Evolutionary conservation across 495 filamentous ascomycete genomes (phyloP).

Genomic region (Aspergillus carlsbadensis): DNA sequence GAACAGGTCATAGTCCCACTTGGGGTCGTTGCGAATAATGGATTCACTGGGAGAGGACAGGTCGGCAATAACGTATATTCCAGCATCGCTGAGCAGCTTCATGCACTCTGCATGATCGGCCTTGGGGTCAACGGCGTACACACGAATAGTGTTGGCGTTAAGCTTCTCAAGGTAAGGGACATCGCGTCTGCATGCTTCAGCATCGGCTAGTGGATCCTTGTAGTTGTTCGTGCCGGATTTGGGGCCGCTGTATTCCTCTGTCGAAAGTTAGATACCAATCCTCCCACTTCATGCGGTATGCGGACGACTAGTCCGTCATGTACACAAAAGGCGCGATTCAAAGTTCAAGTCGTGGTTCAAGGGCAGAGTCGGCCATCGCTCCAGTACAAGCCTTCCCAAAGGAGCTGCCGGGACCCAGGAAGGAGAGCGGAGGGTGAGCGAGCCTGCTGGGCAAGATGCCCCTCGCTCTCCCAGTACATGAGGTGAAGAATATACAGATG

Average conservation of each 20-base stretch:
- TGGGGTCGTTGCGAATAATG: conserved; percentile 74
- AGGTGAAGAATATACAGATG: conserved; percentile 3
- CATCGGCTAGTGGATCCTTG: conserved; percentile 70
- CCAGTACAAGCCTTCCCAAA: conserved; percentile 23
- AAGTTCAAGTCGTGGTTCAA: conserved; percentile 64
- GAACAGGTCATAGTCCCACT: conserved; percentile 74
- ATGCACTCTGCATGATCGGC: conserved; percentile 77
- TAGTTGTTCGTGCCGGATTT: conserved; percentile 38
- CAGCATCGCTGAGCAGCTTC: conserved; percentile 72
- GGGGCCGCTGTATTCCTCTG: conserved; percentile 48
- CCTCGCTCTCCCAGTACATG: not conserved
- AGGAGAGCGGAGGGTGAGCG: not conserved
- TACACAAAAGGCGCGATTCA: conserved; percentile 31
- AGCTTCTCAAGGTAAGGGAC: conserved; percentile 72
- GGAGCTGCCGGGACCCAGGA: conserved; percentile 1
- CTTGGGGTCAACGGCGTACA: conserved; percentile 83
- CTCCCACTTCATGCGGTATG: not conserved
- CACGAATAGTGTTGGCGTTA: conserved; percentile 83
- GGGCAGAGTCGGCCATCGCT: conserved; percentile 47
- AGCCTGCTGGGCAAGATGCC: not conserved
- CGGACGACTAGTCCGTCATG: too few relatives aligned
- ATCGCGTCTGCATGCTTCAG: conserved; percentile 68
- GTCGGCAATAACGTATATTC: conserved; percentile 92
- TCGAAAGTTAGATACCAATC: conserved; percentile 10
- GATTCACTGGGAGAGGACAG: conserved; percentile 77